phyloP scores from a whole-genome alignment of 805 yeast species.

The Metschnikowia drakensbergensis region DNA sequence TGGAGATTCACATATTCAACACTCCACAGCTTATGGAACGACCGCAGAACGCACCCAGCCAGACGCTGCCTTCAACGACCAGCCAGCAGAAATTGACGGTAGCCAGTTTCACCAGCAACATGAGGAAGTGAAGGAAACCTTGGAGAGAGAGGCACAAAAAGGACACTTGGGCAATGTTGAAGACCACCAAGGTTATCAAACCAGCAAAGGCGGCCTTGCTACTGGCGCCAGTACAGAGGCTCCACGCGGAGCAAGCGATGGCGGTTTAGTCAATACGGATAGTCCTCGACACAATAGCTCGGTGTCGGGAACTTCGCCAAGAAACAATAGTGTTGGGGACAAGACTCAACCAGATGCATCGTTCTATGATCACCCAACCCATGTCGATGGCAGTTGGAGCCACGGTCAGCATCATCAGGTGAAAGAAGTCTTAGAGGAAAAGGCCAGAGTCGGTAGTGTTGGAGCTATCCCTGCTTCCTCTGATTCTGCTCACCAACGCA shows the following conservation, averaged over 20 bases:
- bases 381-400: not conserved
- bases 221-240: not conserved
- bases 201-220: not conserved
- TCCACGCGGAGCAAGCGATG: conserved; percentile 6
- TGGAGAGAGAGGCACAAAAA: conserved; percentile 5
- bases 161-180: conserved; percentile 5
- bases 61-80: conserved; percentile 6
- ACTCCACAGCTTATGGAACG: not conserved
- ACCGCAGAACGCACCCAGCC: not conserved
- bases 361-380: not conserved
- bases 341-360: conserved; percentile 3
- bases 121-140: conserved; percentile 1
- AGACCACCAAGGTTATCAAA: not conserved
- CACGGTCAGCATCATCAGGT: not conserved
- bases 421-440: not conserved
- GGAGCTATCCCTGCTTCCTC: not conserved
- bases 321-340: not conserved
- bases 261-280: conserved; percentile 1
- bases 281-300: not conserved
- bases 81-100: conserved; percentile 1
- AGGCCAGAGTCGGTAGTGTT: not conserved
- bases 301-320: not conserved
- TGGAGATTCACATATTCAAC: not conserved
- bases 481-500: not conserved
- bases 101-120: conserved; percentile 6